Base-by-base conservation (phyloP, 2,329 filamentous ascomycete species). In the Aspergillus fructus region DNA sequence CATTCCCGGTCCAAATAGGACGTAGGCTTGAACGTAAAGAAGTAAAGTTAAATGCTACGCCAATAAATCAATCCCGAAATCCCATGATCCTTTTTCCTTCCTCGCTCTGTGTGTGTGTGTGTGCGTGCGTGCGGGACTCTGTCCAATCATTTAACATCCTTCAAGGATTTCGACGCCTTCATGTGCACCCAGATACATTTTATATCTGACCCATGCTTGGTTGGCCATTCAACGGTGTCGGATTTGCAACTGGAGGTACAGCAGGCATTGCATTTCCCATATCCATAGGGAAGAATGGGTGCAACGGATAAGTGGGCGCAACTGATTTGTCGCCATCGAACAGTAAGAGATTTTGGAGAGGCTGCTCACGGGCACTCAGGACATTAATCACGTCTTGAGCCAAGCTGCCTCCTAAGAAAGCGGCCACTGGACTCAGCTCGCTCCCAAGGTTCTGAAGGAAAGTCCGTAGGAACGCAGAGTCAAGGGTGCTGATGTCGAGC, bases 341-440 rank as follows among this genome's bases (percentile, higher is more conserved):
- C 19, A 97, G 80, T 49, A 96, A 84, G 72, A 96, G 86, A 74
- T 99, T 99, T 77, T 99, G 94, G 42, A 99, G 89, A 1, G 94
- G 94, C 74, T 97, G 94, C 77, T 97, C 92, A 41, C 89, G 87
- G 71, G 90, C 87, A 49, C 93, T 91, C 5, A 97, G 83, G 33
- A 97, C 93, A 68, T 97, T 97, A 77, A 99, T 97, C 51, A 96
- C 92, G 71, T 99, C 94, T 76, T 99, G 94, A 1, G 93, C 91
- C 15, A 99, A 82, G 72, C 93, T 87, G 9, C 93, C 94, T 49
- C 94, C 94, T 11, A 99, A 80, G 58, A 96, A 91, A 2, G 94
- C 93, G 0, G 90, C 88, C 8, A 96, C 91, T 7, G 94, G 92
- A 12, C 90, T 88, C 40, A 97, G 79, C 76, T 97, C 93, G 67